These are phyloP conservation scores for Phyllosticta citribraziliensis DNA, from an alignment of 2,329 filamentous ascomycete genomes.

Conservation along the genomic window DNA sequence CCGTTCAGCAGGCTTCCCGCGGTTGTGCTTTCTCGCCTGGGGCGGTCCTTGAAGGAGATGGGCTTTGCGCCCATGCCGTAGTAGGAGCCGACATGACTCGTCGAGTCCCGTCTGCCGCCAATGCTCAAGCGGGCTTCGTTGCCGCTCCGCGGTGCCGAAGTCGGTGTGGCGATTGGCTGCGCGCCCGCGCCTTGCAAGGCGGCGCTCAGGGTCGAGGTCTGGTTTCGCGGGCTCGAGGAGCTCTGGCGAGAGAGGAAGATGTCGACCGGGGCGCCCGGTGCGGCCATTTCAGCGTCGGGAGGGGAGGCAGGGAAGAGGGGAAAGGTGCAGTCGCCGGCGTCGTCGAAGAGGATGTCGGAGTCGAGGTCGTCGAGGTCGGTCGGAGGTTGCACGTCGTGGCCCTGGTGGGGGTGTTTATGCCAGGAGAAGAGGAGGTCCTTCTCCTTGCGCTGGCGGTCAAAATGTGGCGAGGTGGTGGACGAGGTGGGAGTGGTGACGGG, in stretches of 20 bases:
- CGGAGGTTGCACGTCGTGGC: slow-evolving; percentile 17
- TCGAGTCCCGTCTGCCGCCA: slow-evolving; percentile 42
- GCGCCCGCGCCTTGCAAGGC: slow-evolving; percentile 41
- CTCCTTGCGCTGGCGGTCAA: slow-evolving; percentile 34
- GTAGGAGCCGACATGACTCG: slow-evolving; percentile 41
- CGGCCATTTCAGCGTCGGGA: slow-evolving; percentile 5
- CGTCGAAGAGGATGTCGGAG: slow-evolving; percentile 30
- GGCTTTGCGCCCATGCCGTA: slow-evolving; percentile 50
- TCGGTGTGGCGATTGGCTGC: slow-evolving; percentile 28
- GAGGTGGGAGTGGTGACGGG: slow-evolving; percentile 14
- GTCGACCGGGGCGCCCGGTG: slow-evolving; percentile 41
- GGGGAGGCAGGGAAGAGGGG: slow-evolving; percentile 27
- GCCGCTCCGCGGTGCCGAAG: slow-evolving; percentile 27
- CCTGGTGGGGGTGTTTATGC: slow-evolving; percentile 31
- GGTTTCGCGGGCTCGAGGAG: slow-evolving; percentile 50
- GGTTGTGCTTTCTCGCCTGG: slow-evolving; percentile 49
- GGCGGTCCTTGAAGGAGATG: slow-evolving; percentile 50
- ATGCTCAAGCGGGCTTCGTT: slow-evolving; percentile 24
- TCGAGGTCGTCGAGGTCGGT: slow-evolving; percentile 21
- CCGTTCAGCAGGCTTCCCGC: slow-evolving; percentile 58
- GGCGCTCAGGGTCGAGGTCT: slow-evolving; percentile 54
- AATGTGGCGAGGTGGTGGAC: slow-evolving; percentile 22
- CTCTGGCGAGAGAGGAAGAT: slow-evolving; percentile 47
- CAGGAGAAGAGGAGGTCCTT: slow-evolving; percentile 33
- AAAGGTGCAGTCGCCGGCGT: slow-evolving; percentile 32